Base-by-base conservation (phyloP, 2,329 filamentous ascomycete genomes). In the Talaromyces sp. region DNA sequence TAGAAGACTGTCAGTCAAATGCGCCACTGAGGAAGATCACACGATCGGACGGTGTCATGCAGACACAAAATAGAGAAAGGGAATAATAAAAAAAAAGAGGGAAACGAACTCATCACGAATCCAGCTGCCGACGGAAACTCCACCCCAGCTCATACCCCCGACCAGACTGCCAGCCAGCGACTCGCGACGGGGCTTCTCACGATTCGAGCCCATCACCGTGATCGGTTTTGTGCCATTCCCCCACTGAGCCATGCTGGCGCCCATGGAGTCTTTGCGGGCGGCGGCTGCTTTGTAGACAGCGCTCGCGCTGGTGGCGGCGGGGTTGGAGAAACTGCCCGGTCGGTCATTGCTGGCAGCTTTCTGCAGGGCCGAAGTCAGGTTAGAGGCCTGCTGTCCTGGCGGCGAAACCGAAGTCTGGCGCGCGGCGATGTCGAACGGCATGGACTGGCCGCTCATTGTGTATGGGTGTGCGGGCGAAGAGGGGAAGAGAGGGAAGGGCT, bases 131-230 rank as follows among this genome's bases (percentile, higher is more conserved):
- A 98, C 91, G 9, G 93, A 98, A 63, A 96, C 87, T 66, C 93
- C 93, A 72, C 93, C 93, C 93, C 93, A 99, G 77, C 93, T 97
- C 88, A 96, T 92, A 69, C 93, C 93, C 65, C 88, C 89, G 57
- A 84, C 80, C 63, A 88, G 76, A 71, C 85, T 87, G 67, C 85
- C 83, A 44, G 84, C 83, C 64, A 83, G 78, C 73, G 84, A 85
- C 73, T 88, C 83, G 66, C 85, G 76, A 65, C 85, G 78, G 57
- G 77, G 78, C 61, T 80, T 80, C 64, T 84, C 82, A 65, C 73
- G 73, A 65, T 76, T 77, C 27, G 73, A 77, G 51, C 73, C 78
- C 64, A 79, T 78, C 71, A 86, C 80, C n/a, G 84, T 84, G 65
- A 88, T 88, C 47, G 85, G 84, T 65, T 82, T 82, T 28, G 83